Evolutionary conservation across 2,329 filamentous ascomycete species (phyloP).

Genomic region (Ceratocystis eucalypticola): DNA sequence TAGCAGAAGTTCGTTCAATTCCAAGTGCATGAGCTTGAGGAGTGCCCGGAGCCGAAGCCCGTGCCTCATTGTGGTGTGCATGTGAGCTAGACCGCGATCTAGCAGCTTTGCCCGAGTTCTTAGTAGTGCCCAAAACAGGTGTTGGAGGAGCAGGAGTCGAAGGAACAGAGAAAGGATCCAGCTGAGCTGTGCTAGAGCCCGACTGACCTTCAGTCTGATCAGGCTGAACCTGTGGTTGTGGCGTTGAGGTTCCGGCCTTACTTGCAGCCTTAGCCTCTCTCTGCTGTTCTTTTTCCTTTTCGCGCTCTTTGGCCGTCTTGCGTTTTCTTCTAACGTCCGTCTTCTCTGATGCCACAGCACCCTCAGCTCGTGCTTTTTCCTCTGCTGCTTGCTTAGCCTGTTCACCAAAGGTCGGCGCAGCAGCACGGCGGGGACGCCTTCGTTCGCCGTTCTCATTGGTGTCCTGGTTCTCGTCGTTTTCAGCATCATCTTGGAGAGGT

Average conservation of each 20-base stretch:
- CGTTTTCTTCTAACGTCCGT: conserved; percentile 13
- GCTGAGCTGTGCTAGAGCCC: not conserved
- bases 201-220: not conserved
- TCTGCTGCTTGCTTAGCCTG: conserved; percentile 25
- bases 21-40: conserved; percentile 29
- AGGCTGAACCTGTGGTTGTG: conserved; percentile 12
- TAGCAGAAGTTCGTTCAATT: not conserved
- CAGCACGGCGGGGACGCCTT: conserved; percentile 47
- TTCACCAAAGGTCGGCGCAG: conserved; percentile 61
- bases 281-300: conserved; percentile 36
- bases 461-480: conserved; percentile 45
- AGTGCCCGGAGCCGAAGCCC: conserved; percentile 26
- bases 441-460: conserved; percentile 47
- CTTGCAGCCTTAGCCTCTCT: conserved; percentile 21
- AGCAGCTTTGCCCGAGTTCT: conserved; percentile 29
- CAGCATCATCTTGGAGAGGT: conserved; percentile 52
- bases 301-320: conserved; percentile 28
- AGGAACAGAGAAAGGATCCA: conserved; percentile 4
- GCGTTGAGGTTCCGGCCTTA: conserved; percentile 31
- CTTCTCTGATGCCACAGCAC: conserved; percentile 11
- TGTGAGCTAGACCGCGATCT: conserved; percentile 44
- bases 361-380: conserved; percentile 16
- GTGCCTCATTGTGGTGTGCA: conserved; percentile 33
- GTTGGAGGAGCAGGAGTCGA: conserved; percentile 26
- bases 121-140: conserved; percentile 35